phyloP scores from a whole-genome alignment of 1,284 basidiomycete genomes.

The Fereydounia khargensis region DNA sequence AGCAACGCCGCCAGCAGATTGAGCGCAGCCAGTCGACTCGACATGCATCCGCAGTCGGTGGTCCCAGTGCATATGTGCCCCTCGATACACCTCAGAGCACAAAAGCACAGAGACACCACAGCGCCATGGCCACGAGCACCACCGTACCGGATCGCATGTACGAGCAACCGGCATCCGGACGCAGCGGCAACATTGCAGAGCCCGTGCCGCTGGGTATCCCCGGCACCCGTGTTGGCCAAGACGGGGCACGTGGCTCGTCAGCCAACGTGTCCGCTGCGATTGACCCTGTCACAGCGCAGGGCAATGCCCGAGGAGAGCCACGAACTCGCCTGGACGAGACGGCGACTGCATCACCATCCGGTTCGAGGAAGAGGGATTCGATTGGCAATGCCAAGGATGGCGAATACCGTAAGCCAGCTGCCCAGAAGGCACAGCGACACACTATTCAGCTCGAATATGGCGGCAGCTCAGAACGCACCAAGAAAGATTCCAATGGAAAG shows the following conservation, averaged over 20 bases:
- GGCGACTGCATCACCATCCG: not conserved
- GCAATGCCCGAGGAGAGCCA: constrained; percentile 35
- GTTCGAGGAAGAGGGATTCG: not conserved
- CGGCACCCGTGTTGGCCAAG: not conserved
- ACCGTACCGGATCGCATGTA: constrained; percentile 29
- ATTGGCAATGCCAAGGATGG: not conserved
- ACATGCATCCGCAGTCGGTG: not conserved
- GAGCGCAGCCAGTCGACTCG: constrained; percentile 36
- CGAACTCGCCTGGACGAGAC: constrained; percentile 29
- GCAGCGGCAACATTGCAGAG: not conserved
- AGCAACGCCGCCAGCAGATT: constrained; percentile 35
- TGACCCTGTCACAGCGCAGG: constrained; percentile 27
- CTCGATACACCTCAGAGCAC: constrained; percentile 1
- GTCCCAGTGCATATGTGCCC: not conserved
- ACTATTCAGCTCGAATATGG: constrained; percentile 53
- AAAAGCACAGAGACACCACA: constrained; percentile 21
- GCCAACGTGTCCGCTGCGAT: no score
- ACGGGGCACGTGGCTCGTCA: not conserved
- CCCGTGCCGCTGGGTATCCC: not conserved
- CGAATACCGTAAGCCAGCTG: constrained; percentile 19
- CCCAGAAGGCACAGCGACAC: constrained; percentile 47
- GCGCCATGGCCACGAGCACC: constrained; percentile 23
- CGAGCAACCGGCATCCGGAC: constrained; percentile 4
- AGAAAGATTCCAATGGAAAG: not conserved
- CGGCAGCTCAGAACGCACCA: constrained; percentile 3